Evolutionary conservation across 306 rosid genomes (phyloP), one percentile per base, ranked within the genome.

Genomic region (Cucurbita ficifolia): DNA sequence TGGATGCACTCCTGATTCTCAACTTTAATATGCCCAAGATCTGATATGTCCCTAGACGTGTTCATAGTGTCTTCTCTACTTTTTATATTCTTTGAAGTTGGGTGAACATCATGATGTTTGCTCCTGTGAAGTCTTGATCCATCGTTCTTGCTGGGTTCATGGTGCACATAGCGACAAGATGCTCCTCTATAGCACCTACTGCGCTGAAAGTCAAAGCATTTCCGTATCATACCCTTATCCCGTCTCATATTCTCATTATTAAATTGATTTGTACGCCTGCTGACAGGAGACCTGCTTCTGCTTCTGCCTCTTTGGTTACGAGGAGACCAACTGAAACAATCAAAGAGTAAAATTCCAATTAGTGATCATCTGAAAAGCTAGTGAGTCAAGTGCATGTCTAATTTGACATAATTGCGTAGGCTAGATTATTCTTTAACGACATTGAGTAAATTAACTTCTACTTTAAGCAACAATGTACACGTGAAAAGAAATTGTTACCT

Each of bases 111-210:
- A 16, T 86, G 79, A 17, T 62, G 81, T 74, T 84, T 89, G 83
- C 84, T 83, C 82, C 81, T 82, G 42, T 76, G 76, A 51, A 63
- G 77, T 85, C 89, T 87, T 73, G 94, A 84, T 80, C 84, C 80
- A 76, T 86, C 81, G 81, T 60, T 89, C 85, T 68, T 86, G 36
- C 76, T 86, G 75, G 83, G 77, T 79, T 89, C 95, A 77, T 76
- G 85, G 88, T 94, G 99, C 78, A 73, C 35, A 77, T 84, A 94
- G 76, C 89, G 84, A 77, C 99, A 94, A 38, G 86, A 85, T 33
- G 83, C 89, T 81, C 99, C 99, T 14, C 97, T 89, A 52, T 75
- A 61, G 83, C 99, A 94, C 85, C 74, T 94, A 59, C 97, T 96
- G 73, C 87, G 84, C 70, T 69, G 78, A 81, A 90, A 94, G 83